These are phyloP conservation scores for Pterocarpus santalinus DNA, from an alignment of 306 rosid genomes.

Conservation along the genomic window DNA sequence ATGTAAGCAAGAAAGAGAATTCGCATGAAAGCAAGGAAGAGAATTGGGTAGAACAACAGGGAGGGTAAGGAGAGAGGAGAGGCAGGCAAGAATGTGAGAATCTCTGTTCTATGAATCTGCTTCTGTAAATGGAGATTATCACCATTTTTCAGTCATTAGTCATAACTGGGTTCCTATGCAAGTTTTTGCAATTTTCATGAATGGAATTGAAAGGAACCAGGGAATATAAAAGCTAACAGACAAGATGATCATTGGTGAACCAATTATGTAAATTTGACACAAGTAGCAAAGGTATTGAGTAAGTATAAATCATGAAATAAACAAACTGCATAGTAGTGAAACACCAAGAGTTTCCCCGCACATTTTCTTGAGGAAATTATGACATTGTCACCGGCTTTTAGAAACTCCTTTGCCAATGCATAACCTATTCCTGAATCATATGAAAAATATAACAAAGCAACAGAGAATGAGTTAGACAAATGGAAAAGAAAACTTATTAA, in stretches of 20 bases:
- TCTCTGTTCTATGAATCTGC: not conserved
- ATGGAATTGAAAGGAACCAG: not conserved
- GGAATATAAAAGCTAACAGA: not conserved
- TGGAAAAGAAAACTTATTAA: not conserved
- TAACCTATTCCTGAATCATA: slow-evolving; percentile 82
- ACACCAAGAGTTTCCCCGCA: slow-evolving; percentile 37
- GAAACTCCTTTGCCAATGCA: slow-evolving; percentile 85
- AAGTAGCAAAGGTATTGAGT: not conserved
- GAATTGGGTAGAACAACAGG: not conserved
- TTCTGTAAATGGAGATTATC: not conserved
- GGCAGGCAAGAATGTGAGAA: not conserved
- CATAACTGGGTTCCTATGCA: not conserved
- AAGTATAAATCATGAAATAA: slow-evolving; percentile 31
- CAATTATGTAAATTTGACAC: not conserved
- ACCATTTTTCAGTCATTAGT: not conserved
- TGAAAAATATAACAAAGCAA: slow-evolving; percentile 17
- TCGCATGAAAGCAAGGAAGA: not conserved
- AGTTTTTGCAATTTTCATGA: not conserved
- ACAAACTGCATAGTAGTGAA: slow-evolving; percentile 27
- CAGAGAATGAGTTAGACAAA: slow-evolving; percentile 2
- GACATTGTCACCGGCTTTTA: slow-evolving; percentile 87
- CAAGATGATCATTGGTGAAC: not conserved
- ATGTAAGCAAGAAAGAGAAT: not conserved
- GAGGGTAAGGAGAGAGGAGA: not conserved
- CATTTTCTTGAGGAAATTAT: slow-evolving; percentile 88